A percentile compares a stretch with the other conserved stretches of the same genome.
These are phyloP conservation scores for Cyclotella choctawhatcheeana DNA, from an alignment of 108 stramenopile species.

Conservation along the genomic window DNA sequence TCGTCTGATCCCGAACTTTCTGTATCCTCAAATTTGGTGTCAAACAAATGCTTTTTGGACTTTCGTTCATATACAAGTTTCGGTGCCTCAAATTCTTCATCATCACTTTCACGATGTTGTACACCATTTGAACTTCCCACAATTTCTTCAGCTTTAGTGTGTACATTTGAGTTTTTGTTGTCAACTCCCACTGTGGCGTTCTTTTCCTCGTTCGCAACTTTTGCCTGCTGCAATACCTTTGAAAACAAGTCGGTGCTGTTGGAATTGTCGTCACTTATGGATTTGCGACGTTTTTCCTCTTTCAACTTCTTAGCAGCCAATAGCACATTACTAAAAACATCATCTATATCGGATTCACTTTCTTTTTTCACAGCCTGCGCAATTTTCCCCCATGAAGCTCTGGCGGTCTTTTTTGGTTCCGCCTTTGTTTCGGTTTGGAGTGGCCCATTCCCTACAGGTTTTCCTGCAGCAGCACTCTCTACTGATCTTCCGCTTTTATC, in stretches of 20 bases:
- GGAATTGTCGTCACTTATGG: background rate
- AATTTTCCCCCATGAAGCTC: slow-evolving; percentile 3
- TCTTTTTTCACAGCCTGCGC: background rate
- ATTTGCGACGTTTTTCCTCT: slow-evolving; percentile 3
- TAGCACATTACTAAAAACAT: background rate
- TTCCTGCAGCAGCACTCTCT: background rate
- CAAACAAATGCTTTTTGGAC: background rate
- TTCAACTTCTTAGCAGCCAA: background rate
- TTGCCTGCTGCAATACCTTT: background rate
- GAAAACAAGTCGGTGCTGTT: background rate
- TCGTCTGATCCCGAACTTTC: background rate
- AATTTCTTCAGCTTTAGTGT: too few species aligned
- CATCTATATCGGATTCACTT: background rate
- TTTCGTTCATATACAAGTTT: background rate
- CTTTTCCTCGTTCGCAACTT: too few species aligned
- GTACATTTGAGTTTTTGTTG: too few species aligned
- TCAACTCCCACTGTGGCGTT: too few species aligned
- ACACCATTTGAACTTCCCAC: too few species aligned
- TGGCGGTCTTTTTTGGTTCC: background rate
- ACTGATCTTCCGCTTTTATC: background rate
- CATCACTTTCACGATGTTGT: background rate
- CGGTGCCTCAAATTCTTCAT: background rate
- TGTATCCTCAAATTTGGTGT: background rate
- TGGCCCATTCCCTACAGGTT: background rate
- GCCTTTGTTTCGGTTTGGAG: background rate